Evolutionary conservation across 73 alveolate species (phyloP).

Genomic region (Paraurostyla sp.): DNA sequence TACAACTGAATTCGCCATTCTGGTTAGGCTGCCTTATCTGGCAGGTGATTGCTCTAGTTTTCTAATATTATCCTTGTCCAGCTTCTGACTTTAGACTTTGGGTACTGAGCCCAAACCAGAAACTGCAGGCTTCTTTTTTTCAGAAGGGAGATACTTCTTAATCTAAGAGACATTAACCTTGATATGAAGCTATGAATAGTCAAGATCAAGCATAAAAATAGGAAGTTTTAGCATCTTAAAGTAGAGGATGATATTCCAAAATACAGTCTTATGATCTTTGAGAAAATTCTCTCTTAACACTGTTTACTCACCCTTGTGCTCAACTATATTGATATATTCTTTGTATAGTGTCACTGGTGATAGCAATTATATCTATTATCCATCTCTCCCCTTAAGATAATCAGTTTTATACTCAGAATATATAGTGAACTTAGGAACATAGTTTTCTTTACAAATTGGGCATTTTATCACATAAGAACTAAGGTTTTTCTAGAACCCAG

Average conservation of each 20-base stretch:
- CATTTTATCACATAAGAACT: conserved; percentile 74
- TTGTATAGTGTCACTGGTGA: conserved; percentile 76
- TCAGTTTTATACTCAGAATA: conserved; percentile 64
- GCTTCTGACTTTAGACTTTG: neutral
- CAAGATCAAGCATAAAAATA: conserved; percentile 64
- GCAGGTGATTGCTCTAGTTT: conserved; percentile 57
- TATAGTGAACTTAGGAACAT: conserved; percentile 72
- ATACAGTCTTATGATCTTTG: conserved; percentile 69
- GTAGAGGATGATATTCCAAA: conserved; percentile 79
- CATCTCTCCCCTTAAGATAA: conserved; percentile 70
- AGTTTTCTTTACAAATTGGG: conserved; percentile 73
- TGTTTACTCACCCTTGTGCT: conserved; percentile 71
- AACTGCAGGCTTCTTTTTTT: conserved; percentile 49
- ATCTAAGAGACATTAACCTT: conserved; percentile 10
- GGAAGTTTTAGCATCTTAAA: conserved; percentile 78
- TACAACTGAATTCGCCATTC: conserved; percentile 42
- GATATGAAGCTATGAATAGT: conserved; percentile 56
- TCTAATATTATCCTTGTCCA: conserved; percentile 24
- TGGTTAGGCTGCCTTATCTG: conserved; percentile 34
- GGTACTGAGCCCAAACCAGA: neutral
- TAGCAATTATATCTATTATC: conserved; percentile 60
- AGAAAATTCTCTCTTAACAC: conserved; percentile 65
- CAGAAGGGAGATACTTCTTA: conserved; percentile 58
- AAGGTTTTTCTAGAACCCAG: conserved; percentile 74
- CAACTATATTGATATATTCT: conserved; percentile 70